These are phyloP conservation scores for Suillus occidentalis DNA, from an alignment of 768 basidiomycete species.

Conservation along the genomic window DNA sequence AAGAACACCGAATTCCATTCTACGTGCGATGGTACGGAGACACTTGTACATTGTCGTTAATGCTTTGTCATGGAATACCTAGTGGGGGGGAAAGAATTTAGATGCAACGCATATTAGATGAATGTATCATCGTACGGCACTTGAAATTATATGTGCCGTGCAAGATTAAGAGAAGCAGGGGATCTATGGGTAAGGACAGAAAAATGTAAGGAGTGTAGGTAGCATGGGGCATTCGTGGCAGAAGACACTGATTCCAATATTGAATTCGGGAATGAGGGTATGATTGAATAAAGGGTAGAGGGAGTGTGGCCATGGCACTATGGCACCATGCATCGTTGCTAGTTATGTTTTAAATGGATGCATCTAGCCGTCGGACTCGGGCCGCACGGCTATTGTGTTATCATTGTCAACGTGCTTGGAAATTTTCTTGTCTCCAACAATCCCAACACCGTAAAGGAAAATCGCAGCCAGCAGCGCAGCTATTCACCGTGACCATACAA, in stretches of 20 bases:
- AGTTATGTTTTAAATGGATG: not conserved
- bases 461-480: conserved; percentile 33
- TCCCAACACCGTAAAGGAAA: conserved; percentile 42
- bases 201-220: not conserved
- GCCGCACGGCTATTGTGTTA: conserved; percentile 18
- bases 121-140: not conserved
- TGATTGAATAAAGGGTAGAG: not conserved
- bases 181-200: not conserved
- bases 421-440: conserved; percentile 36
- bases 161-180: not conserved
- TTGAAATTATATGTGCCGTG: not conserved
- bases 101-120: not conserved
- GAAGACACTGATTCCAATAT: not conserved
- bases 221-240: not conserved
- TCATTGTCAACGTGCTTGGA: conserved; percentile 15
- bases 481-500: conserved; percentile 6
- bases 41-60: not conserved
- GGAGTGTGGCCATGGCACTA: not conserved
- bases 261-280: not conserved
- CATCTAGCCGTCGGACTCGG: not conserved
- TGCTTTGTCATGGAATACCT: not conserved
- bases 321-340: not conserved
- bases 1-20: not conserved
- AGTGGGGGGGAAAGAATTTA: not conserved
- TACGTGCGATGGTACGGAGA: not conserved